A percentile compares a stretch with the other conserved stretches of the same genome.
Conservation (phyloP, 768 basidiomycete genomes). For the Rubroboletus satanas region DNA sequence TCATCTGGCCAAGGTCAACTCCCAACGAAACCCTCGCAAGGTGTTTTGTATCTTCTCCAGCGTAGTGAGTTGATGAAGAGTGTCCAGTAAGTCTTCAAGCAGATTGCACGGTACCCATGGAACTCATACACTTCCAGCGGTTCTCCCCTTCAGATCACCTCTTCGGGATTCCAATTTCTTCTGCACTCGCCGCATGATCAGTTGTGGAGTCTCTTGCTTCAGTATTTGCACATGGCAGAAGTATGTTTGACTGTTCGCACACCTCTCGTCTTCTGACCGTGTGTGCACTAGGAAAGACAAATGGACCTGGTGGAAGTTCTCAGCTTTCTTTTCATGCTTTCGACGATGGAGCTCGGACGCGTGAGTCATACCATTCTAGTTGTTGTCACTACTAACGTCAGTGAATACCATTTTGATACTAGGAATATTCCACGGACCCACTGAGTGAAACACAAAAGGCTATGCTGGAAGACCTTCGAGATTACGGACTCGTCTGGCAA, state of each 20-base stretch:
- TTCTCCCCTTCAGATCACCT: constrained; percentile 75
- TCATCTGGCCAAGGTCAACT: constrained; percentile 81
- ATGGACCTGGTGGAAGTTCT: constrained; percentile 94
- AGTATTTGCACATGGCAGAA: constrained; percentile 85
- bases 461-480: constrained; percentile 89
- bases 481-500: constrained; percentile 93
- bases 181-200: constrained; percentile 93
- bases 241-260: constrained; percentile 36
- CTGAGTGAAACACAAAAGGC: constrained; percentile 74
- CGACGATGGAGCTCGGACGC: constrained; percentile 90
- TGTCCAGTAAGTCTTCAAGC: constrained; percentile 47
- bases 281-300: constrained; percentile 58
- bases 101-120: background rate
- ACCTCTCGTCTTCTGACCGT: constrained; percentile 11
- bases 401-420: background rate
- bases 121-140: constrained; percentile 37
- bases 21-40: constrained; percentile 72
- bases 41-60: constrained; percentile 79
- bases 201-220: constrained; percentile 89
- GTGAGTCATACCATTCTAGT: constrained; percentile 40
- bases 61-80: constrained; percentile 83
- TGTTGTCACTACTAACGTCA: background rate
- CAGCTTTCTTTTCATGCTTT: constrained; percentile 94
- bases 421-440: constrained; percentile 89
- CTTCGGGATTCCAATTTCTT: constrained; percentile 93